phyloP scores from a whole-genome alignment of 2,329 filamentous ascomycete species.

The Aspergillus ochraceoroseus region DNA sequence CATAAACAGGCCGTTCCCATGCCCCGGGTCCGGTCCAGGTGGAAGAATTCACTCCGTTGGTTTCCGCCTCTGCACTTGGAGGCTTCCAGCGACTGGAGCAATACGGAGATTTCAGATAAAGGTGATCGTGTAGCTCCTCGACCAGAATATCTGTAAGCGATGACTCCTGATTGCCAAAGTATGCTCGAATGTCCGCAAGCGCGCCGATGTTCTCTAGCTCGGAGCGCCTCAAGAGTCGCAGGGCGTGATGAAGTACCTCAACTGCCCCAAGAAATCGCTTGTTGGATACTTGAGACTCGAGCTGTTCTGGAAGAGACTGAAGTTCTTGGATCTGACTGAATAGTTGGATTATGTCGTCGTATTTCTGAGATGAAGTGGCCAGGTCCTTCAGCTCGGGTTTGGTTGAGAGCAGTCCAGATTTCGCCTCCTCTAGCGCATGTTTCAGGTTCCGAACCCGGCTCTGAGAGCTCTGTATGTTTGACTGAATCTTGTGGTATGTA shows the following conservation, averaged over 20 bases:
- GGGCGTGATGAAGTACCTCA: slow-evolving; percentile 80
- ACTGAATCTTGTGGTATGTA: slow-evolving; percentile 97
- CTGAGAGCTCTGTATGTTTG: slow-evolving; percentile 84
- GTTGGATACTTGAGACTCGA: slow-evolving; percentile 92
- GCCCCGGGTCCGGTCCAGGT: slow-evolving; percentile 34
- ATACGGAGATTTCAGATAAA: slow-evolving; percentile 96
- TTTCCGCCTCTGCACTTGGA: slow-evolving; percentile 46
- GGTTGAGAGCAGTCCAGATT: slow-evolving; percentile 73
- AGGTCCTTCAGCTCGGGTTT: slow-evolving; percentile 89
- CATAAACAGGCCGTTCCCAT: slow-evolving; percentile 53
- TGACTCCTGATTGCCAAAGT: slow-evolving; percentile 88
- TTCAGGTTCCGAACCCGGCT: slow-evolving; percentile 76
- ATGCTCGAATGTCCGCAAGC: slow-evolving; percentile 75
- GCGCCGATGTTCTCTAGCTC: slow-evolving; percentile 90
- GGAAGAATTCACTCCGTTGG: slow-evolving; percentile 21
- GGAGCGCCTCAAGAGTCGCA: slow-evolving; percentile 76
- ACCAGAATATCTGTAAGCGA: slow-evolving; percentile 88
- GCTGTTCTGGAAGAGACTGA: slow-evolving; percentile 79
- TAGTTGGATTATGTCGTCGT: slow-evolving; percentile 81
- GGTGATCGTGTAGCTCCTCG: slow-evolving; percentile 94
- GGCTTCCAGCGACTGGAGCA: slow-evolving; percentile 94
- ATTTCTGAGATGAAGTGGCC: slow-evolving; percentile 79
- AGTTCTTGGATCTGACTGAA: slow-evolving; percentile 82
- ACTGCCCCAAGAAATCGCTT: slow-evolving; percentile 92
- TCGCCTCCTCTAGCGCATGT: slow-evolving; percentile 74